phyloP scores from a whole-genome alignment of 2,329 filamentous ascomycete species.

The Rosellinia necatrix region DNA sequence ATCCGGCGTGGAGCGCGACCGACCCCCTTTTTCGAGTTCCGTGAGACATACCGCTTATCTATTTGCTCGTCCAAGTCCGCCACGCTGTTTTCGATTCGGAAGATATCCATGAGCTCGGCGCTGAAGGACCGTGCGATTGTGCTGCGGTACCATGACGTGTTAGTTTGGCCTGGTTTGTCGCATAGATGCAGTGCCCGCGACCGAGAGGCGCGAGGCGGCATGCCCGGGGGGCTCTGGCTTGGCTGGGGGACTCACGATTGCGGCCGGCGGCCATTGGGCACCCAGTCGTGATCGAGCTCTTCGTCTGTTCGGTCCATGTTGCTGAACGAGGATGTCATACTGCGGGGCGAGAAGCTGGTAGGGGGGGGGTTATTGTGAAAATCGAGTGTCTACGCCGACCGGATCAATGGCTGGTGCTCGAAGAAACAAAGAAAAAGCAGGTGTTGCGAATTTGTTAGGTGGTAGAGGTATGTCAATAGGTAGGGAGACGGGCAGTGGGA shows the following conservation, averaged over 20 bases:
- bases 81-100: slow-evolving; percentile 81
- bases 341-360: neutral
- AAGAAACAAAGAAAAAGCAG: slow-evolving; percentile 1
- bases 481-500: slow-evolving; percentile 22
- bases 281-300: slow-evolving; percentile 77
- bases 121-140: slow-evolving; percentile 89
- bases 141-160: slow-evolving; percentile 51
- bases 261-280: slow-evolving; percentile 76
- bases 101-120: slow-evolving; percentile 82
- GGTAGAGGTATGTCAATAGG: slow-evolving; percentile 14
- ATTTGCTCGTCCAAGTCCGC: slow-evolving; percentile 76
- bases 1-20: neutral
- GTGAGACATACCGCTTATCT: slow-evolving; percentile 73
- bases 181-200: neutral
- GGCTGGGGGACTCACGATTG: slow-evolving; percentile 75
- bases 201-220: neutral
- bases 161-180: slow-evolving; percentile 20
- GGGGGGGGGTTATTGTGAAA: too few relatives aligned
- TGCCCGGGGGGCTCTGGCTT: slow-evolving; percentile 31
- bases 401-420: slow-evolving; percentile 6
- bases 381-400: neutral
- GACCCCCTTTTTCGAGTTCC: neutral
- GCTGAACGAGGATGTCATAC: slow-evolving; percentile 5
- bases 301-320: slow-evolving; percentile 59
- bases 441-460: slow-evolving; percentile 20